phyloP scores from a whole-genome alignment of 495 filamentous ascomycete genomes.

The Letharia columbiana region DNA sequence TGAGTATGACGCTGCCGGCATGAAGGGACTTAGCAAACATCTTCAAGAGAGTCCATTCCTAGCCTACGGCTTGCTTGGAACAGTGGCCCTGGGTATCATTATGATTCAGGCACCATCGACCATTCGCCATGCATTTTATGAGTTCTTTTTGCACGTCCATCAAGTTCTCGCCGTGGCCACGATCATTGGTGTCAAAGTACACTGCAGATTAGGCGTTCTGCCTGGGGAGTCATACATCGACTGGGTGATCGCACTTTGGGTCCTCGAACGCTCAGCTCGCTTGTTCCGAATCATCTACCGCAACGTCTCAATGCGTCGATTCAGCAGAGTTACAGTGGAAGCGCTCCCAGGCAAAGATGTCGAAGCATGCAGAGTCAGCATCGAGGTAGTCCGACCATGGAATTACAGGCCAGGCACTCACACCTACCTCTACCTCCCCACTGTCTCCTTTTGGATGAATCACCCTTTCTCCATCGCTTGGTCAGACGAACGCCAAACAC shows the following conservation, averaged over 20 bases:
- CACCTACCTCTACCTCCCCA: slow-evolving; percentile 74
- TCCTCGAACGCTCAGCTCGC: slow-evolving; percentile 52
- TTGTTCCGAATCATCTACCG: slow-evolving; percentile 49
- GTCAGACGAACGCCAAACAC: slow-evolving; percentile 29
- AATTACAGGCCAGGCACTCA: slow-evolving; percentile 67
- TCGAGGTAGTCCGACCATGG: slow-evolving; percentile 70
- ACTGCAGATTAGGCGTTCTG: slow-evolving; percentile 54
- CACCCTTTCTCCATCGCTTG: slow-evolving; percentile 53
- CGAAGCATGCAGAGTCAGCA: slow-evolving; percentile 49
- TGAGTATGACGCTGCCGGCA: slow-evolving; percentile 33
- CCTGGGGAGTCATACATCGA: slow-evolving; percentile 55
- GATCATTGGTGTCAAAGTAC: slow-evolving; percentile 60
- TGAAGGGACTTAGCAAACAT: slow-evolving; percentile 49
- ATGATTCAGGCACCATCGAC: slow-evolving; percentile 63
- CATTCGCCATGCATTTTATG: slow-evolving; percentile 82
- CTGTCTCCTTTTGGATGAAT: slow-evolving; percentile 61
- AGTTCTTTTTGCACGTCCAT: slow-evolving; percentile 74
- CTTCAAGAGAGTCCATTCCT: slow-evolving; percentile 55
- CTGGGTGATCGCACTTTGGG: slow-evolving; percentile 55
- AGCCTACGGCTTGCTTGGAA: slow-evolving; percentile 41
- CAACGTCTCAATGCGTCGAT: slow-evolving; percentile 41
- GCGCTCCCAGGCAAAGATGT: slow-evolving; percentile 42
- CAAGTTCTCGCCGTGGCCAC: slow-evolving; percentile 57
- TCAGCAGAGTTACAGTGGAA: slow-evolving; percentile 39
- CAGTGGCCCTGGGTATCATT: slow-evolving; percentile 54